Evolutionary conservation across 2,329 filamentous ascomycete species (phyloP), one percentile per base, ranked within the genome.

Genomic region (Lasiodiplodia hormozganensis): DNA sequence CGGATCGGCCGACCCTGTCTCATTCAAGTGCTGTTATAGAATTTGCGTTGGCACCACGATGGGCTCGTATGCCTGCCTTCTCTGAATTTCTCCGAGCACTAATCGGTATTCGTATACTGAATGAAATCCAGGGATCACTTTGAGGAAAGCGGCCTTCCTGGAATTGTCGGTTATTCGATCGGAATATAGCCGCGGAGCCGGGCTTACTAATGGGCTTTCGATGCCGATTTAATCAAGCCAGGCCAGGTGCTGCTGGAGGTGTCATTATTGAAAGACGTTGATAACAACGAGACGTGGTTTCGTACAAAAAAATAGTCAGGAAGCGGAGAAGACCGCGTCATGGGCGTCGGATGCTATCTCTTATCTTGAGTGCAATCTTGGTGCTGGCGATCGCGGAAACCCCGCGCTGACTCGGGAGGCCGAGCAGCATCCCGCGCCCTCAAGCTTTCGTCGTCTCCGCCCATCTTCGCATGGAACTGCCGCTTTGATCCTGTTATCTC

Each of bases 401-500:
- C 56, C 56, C 56, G 56, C 40, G 58, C 58, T 36, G 53, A 34
- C 53, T 56, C 53, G 53, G 51, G 51, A 53, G 18, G 12, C 12
- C 25, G 28, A 23, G 18, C 53, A 16, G 25, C 53, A 56, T 34
- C 53, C 53, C 51, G 31, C 53, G 18, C 25, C 10, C 53, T 43
- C 56, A 60, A 60, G 56, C 56, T 60, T 60, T 43, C 31, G 18
- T 38, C 31, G 18, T 23, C 34, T 28, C 60, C 60, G 25, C 28
- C 47, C 36, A n/a, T 21, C 10, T 2, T 52, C 60, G 60, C 60
- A 64, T 64, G 60, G 28, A 34, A 52, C 28, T 64, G 43, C 60
- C 60, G 43, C 43, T 38, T 52, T 38, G 18, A 21, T 12, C 28
- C 18, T 49, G 60, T 64, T 52, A 64, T 52, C 60, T 64, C 60